phyloP scores from a whole-genome alignment of 495 filamentous ascomycete genomes.

The Pseudotulostoma volvatum region DNA sequence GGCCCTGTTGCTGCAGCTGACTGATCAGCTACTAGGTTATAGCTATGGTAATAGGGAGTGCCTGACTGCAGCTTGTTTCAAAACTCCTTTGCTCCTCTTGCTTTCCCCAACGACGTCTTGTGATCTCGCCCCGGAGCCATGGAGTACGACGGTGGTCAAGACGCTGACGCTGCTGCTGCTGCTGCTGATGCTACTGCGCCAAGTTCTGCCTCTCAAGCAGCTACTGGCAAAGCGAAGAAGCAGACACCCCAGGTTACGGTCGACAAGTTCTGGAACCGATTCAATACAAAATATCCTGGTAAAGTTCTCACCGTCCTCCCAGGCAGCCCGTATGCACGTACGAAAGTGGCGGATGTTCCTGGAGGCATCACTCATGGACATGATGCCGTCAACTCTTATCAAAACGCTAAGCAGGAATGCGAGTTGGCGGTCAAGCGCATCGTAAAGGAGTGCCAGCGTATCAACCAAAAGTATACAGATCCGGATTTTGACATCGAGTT shows the following conservation, averaged over 20 bases:
- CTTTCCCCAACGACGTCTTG: too few species aligned
- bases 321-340: slow-evolving; percentile 52
- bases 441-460: slow-evolving; percentile 58
- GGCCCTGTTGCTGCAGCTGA: too few species aligned
- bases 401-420: slow-evolving; percentile 56
- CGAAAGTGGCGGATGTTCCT: slow-evolving; percentile 36
- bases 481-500: slow-evolving; percentile 76
- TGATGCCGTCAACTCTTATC: slow-evolving; percentile 47
- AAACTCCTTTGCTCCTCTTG: too few species aligned
- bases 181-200: too few species aligned
- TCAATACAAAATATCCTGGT: slow-evolving; percentile 44
- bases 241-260: slow-evolving; percentile 54
- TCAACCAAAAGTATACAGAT: slow-evolving; percentile 86
- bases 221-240: slow-evolving; percentile 35
- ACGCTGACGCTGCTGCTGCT: too few species aligned
- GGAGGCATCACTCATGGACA: slow-evolving; percentile 37
- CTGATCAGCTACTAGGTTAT: too few species aligned
- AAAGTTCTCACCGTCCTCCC: slow-evolving; percentile 58
- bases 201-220: too few species aligned
- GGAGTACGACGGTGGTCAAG: too few species aligned
- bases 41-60: too few species aligned
- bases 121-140: too few species aligned
- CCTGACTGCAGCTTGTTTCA: too few species aligned
- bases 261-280: slow-evolving; percentile 65
- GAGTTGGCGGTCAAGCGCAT: slow-evolving; percentile 63